Evolutionary conservation across 1,284 basidiomycete genomes (phyloP), one percentile per base, ranked within the genome.

Genomic region (Marasmius tenuissimus): DNA sequence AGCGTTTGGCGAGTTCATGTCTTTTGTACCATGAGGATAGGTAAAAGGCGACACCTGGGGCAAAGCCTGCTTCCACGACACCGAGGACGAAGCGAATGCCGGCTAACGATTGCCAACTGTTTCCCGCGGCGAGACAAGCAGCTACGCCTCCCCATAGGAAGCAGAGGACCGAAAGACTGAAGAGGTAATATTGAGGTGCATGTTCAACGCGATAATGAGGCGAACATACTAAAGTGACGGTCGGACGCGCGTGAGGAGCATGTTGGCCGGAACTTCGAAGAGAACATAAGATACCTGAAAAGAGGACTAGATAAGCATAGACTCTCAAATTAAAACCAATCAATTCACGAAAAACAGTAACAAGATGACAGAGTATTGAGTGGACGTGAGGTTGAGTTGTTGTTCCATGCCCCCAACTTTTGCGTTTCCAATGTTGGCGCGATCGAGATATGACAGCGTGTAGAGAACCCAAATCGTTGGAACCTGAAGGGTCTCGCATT

Each of bases 21-120:
- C 75, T 69, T 69, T 77, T 78, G 63, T 79, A 79, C 78, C 78
- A 78, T 34, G 74, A 65, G 1, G 76, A 78, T 2, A 79, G 66
- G 37, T 78, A 69, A 62, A 75, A 79, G 18, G 77, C 75, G 8
- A 77, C 73, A 12, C 78, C 77, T 0, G 77, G 78, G 57, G 77
- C 78, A 64, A 80, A 78, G 0, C 77, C 77, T 6, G 78, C 76
- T 73, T 77, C 66, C 40, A 63, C 57, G 49, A 65, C 53, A 20
- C 64, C 65, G 8, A 67, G 60, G 48, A 42, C 42, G 45, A 67
- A 65, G 14, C 66, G 64, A 7, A 70, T 60, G 27, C 60, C 68
- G 38, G 64, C 63, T 22, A 70, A 60, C n/a, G 65, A 57, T 40
- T 67, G 65, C 58, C 63, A 71, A 49, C 58, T 65, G 11, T 62